Evolutionary conservation across 1,284 basidiomycete genomes (phyloP).

Genomic region (Austroboletus novae-zelandiae): DNA sequence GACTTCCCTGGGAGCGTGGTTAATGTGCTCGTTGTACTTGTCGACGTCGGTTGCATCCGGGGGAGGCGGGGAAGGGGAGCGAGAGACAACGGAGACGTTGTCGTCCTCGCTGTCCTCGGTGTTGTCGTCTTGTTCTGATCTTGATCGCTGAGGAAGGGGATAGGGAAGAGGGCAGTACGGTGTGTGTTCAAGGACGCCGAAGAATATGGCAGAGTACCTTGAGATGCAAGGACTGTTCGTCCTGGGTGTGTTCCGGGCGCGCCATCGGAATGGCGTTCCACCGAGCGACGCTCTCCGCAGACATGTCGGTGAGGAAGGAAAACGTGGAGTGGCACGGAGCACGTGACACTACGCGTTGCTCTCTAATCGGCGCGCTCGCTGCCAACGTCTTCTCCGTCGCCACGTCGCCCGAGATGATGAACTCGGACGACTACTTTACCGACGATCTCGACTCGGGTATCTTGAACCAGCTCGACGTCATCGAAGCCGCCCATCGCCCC

Average conservation of each 20-base stretch:
- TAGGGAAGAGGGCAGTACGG: slow-evolving; percentile 50
- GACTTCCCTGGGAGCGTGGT: slow-evolving; percentile 51
- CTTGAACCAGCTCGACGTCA: slow-evolving; percentile 56
- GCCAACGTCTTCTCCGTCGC: background rate
- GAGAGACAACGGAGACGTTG: slow-evolving; percentile 67
- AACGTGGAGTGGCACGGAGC: background rate
- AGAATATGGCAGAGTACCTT: slow-evolving; percentile 70
- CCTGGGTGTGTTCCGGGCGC: slow-evolving; percentile 30
- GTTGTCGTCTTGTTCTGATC: slow-evolving; percentile 38
- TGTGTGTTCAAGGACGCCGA: slow-evolving; percentile 37
- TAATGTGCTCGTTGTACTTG: slow-evolving; percentile 67
- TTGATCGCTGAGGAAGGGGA: slow-evolving; percentile 57
- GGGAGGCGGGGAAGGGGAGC: slow-evolving; percentile 59
- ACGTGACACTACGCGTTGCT: slow-evolving; percentile 12
- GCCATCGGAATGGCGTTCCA: slow-evolving; percentile 69
- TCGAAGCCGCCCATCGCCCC: slow-evolving; percentile 57
- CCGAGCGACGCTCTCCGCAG: slow-evolving; percentile 57
- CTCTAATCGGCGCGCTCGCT: slow-evolving; percentile 2
- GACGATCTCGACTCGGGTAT: slow-evolving; percentile 51
- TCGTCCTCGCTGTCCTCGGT: slow-evolving; percentile 52
- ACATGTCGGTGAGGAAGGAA: slow-evolving; percentile 42
- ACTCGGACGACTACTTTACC: slow-evolving; percentile 58
- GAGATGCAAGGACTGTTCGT: slow-evolving; percentile 21
- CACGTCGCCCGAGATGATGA: slow-evolving; percentile 49
- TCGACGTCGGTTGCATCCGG: slow-evolving; percentile 54